These are phyloP conservation scores for Coniella vitis DNA, from an alignment of 2,329 filamentous ascomycete genomes.

Conservation along the genomic window DNA sequence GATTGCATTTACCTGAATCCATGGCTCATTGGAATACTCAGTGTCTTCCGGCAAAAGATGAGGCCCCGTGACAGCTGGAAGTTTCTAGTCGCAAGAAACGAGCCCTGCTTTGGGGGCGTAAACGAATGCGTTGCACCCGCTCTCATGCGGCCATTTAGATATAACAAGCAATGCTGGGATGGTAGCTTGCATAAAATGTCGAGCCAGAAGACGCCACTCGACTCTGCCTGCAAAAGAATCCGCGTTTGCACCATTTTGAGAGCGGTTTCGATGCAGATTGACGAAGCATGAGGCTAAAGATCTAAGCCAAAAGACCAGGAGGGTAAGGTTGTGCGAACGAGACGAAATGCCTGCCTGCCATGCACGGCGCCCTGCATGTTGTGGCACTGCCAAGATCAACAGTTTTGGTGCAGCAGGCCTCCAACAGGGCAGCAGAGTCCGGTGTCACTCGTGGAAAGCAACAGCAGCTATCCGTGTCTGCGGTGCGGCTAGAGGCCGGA, in stretches of 20 bases:
- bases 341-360: conserved; percentile 5
- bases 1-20: too few species aligned
- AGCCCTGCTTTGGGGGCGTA: too few species aligned
- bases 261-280: background rate
- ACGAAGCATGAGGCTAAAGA: background rate
- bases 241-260: too few species aligned
- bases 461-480: conserved; percentile 8
- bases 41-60: too few species aligned
- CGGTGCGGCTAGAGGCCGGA: background rate
- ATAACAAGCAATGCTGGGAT: background rate
- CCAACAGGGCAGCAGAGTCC: background rate
- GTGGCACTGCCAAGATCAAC: background rate
- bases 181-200: background rate
- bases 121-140: background rate
- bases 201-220: background rate
- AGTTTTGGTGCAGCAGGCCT: background rate
- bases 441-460: conserved; percentile 2
- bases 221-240: background rate
- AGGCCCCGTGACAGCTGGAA: too few species aligned
- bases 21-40: too few species aligned
- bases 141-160: background rate
- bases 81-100: too few species aligned
- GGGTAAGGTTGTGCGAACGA: conserved; percentile 12
- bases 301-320: background rate
- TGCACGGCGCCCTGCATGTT: conserved; percentile 7